phyloP scores from a whole-genome alignment of 345 rosid species.

The Sisymbrium irio region DNA sequence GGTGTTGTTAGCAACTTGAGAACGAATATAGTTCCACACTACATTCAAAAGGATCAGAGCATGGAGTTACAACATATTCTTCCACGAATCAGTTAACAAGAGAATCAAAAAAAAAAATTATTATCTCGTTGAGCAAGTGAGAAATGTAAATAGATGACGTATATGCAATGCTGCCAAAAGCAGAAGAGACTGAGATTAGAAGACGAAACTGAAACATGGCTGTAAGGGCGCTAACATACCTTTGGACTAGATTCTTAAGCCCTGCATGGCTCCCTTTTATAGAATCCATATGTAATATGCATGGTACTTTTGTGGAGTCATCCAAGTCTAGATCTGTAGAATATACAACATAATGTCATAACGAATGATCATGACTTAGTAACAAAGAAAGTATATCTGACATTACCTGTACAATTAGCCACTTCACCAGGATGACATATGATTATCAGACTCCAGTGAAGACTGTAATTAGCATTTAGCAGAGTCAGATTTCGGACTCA shows the following conservation, averaged over 20 bases:
- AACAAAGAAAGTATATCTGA: slow-evolving; percentile 10
- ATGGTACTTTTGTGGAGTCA: slow-evolving; percentile 60
- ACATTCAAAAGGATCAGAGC: neutral
- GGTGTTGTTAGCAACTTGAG: slow-evolving; percentile 21
- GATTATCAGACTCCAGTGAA: slow-evolving; percentile 97
- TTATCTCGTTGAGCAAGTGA: neutral
- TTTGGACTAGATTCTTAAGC: slow-evolving; percentile 86
- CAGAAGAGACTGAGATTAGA: neutral
- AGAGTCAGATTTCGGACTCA: slow-evolving; percentile 9
- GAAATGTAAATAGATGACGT: neutral
- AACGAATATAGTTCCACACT: neutral
- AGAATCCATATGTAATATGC: slow-evolving; percentile 97
- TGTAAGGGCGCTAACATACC: slow-evolving; percentile 48
- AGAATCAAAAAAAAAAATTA: neutral
- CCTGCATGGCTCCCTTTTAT: slow-evolving; percentile 96
- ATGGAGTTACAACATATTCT: slow-evolving; percentile 13
- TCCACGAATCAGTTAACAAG: neutral
- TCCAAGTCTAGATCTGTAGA: slow-evolving; percentile 56
- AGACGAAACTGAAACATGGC: neutral
- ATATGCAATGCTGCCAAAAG: slow-evolving; percentile 14
- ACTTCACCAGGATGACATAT: slow-evolving; percentile 93
- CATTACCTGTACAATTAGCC: slow-evolving; percentile 59
- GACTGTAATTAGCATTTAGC: slow-evolving; percentile 49
- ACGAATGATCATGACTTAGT: slow-evolving; percentile 8
- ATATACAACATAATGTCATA: slow-evolving; percentile 8